Evolutionary conservation across 73 alveolate genomes (phyloP), one percentile per base, ranked within the genome.

Genomic region (Paramecium sonneborni): DNA sequence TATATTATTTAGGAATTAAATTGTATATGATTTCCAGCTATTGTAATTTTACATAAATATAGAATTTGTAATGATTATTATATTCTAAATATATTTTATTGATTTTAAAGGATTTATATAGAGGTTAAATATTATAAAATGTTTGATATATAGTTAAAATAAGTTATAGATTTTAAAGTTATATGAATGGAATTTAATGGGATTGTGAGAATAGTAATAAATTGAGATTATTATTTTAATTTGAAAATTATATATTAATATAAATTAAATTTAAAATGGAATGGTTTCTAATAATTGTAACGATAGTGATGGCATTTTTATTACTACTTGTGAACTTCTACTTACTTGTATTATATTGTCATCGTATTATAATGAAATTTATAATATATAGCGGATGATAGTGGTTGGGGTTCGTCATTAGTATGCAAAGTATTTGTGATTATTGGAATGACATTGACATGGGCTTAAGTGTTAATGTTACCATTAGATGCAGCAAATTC

Each of bases 11-110:
- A 23, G 99, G 99, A 72, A 98, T 96, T 35, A 98, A 86, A 92
- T 98, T 98, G 94, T 97, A 98, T 55, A 98, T 97, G 92, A 98
- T 94, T 93, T 97, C 99, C 93, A 95, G 97, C 39, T 85, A 94
- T 97, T 43, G 57, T 12, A 11, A 43, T 5, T 14, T 46, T 0
- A 46, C 15, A 46, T 11, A 46, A 46, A 14, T 46, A 12, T 46
- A 46, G 15, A n/a, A n/a, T n/a, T n/a, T n/a, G n/a, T n/a, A n/a
- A n/a, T n/a, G n/a, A n/a, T n/a, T n/a, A n/a, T n/a, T n/a, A n/a
- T n/a, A n/a, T n/a, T n/a, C n/a, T n/a, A n/a, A n/a, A n/a, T n/a
- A n/a, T n/a, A n/a, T n/a, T n/a, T n/a, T n/a, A n/a, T n/a, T n/a
- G n/a, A n/a, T n/a, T n/a, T n/a, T n/a, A n/a, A n/a, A n/a, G n/a